Base-by-base conservation (phyloP, 768 basidiomycete genomes). In the Serendipita sp. region DNA sequence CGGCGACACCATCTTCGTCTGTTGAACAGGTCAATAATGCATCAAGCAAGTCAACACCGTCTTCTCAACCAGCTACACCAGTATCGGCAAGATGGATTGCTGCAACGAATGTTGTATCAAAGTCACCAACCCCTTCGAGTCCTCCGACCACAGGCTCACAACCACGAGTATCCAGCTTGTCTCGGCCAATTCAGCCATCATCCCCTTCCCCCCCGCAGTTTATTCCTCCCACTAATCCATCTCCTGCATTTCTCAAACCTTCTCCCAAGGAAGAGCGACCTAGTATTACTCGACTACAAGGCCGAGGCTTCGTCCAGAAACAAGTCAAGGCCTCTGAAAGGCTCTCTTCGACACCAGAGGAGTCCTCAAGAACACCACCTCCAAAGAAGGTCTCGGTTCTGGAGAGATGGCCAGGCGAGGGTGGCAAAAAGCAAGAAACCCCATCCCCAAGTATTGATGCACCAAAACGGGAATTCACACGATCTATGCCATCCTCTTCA, bases 221-320 rank as follows among this genome's bases (percentile, higher is more conserved):
- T 43, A 75, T 80, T 22, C 51, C 76, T 24, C 76, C 78, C 3
- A 66, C 71, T 16, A 74, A 74, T 22, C 71, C 78, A 30, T 81
- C 85, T 3, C 79, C 82, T 17, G 81, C 79, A 3, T 85, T 88
- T 69, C 73, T 83, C 28, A 82, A 80, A 48, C 74, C 76, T 28
- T 73, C 80, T 7, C 71, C 76, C 60, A 90, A 90, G 70, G 88
- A 88, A 48, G 81, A 81, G 2, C 88, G 88, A 1, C 90, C 90
- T 0, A 90, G 87, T 70, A 81, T 91, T 33, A 90, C 86, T 65
- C 76, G 88, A 64, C 73, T 92, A 17, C 84, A 90, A 68, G 90
- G 90, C 20, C 82, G 90, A 42, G 90, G 90, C 3, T 90, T 92
- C 69, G 90, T 92, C 2, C 85, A 88, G 71, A 88, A 79, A 65